phyloP scores from a whole-genome alignment of 2,329 filamentous ascomycete species.

The Alternaria arborescens region DNA sequence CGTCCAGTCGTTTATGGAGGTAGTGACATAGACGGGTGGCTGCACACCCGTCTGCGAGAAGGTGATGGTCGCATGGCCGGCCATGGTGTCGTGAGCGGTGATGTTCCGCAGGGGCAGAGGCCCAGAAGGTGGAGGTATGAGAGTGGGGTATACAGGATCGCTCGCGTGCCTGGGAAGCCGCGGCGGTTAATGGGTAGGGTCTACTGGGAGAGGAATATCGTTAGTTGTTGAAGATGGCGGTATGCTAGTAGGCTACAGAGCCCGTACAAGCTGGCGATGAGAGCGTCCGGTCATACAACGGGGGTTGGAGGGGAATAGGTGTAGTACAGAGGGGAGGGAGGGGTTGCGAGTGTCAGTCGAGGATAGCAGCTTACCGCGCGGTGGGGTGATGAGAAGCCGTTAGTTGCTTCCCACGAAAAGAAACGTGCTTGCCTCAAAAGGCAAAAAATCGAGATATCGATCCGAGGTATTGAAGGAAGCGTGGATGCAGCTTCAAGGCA shows the following conservation, averaged over 20 bases:
- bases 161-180: constrained; percentile 27
- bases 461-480: neutral
- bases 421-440: neutral
- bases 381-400: neutral
- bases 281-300: constrained; percentile 29
- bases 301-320: constrained; percentile 22
- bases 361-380: constrained; percentile 13
- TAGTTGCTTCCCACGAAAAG: constrained; percentile 13
- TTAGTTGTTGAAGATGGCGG: constrained; percentile 38
- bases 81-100: constrained; percentile 28
- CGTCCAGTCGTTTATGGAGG: constrained; percentile 74
- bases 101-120: neutral
- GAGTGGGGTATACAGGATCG: constrained; percentile 14
- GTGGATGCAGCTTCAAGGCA: constrained; percentile 15
- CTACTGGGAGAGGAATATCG: constrained; percentile 33
- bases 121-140: neutral
- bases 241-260: constrained; percentile 24
- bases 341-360: constrained; percentile 21
- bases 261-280: constrained; percentile 25
- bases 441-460: neutral
- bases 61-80: constrained; percentile 61
- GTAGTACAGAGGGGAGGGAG: constrained; percentile 25
- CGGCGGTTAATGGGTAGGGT: constrained; percentile 15
- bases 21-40: constrained; percentile 75
- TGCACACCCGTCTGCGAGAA: constrained; percentile 67